Evolutionary conservation across 768 basidiomycete genomes (phyloP), one percentile per base, ranked within the genome.

Genomic region (Scleroderma citrinum): DNA sequence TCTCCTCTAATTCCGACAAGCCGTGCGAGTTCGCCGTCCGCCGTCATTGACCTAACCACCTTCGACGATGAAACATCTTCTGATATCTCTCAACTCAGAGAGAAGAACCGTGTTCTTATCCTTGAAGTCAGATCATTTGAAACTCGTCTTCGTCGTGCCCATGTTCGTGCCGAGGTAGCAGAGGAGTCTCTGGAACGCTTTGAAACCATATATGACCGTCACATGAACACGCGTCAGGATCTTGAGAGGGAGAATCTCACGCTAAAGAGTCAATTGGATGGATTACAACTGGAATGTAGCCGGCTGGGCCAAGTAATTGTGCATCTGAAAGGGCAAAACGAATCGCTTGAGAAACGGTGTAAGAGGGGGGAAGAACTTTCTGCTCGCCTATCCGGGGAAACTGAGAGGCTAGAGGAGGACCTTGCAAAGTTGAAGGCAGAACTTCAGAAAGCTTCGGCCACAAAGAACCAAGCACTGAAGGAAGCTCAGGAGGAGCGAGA

Each of bases 351-450:
- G 14, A 44, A 35, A 42, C 56, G 53, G 38, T 43, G 53, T 2
- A 44, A 24, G 10, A 54, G 45, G 38, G 60, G 56, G 21, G 20
- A 39, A 17, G 41, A 32, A 3, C 44, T 17, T 17, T 38, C 42
- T 32, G 38, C 48, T 5, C 52, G 48, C 24, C 48, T 40, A 17
- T 55, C 16, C 26, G 50, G 50, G 39, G 55, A 62, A 36, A 54
- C 40, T n/a, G 41, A 35, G 34, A 52, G 45, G 20, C 29, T 49
- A 39, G 52, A 37, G 26, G 62, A 63, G 55, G 62, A 63, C 32
- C 23, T 46, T 30, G 45, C 49, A 10, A 64, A 37, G 35, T 50
- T 64, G 21, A 52, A 55, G 23, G 58, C 53, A n/a, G 62, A 62
- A 48, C 56, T 54, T n/a, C 53, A 58, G 39, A 63, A 55, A 53